These are phyloP conservation scores for Cercospora sp. DNA, from an alignment of 2,329 filamentous ascomycete species.

Conservation along the genomic window DNA sequence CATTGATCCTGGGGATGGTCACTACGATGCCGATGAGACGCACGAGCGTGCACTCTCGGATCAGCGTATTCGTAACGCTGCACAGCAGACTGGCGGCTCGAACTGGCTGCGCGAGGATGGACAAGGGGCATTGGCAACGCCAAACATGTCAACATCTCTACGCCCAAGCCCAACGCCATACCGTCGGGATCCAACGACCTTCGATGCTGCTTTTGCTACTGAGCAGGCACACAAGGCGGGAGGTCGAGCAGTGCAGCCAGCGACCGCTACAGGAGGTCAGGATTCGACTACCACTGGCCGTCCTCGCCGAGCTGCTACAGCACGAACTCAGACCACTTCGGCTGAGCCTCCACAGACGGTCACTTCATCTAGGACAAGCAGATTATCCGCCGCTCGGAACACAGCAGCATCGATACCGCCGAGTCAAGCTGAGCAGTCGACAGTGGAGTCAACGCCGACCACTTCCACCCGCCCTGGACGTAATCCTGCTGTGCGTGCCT, in stretches of 20 bases:
- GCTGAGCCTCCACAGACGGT: neutral
- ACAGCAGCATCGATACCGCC: too few species aligned
- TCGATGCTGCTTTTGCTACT: neutral
- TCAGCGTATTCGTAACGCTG: neutral
- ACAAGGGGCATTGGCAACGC: neutral
- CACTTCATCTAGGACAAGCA: too few species aligned
- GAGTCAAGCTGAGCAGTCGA: neutral
- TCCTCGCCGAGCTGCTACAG: neutral
- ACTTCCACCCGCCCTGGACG: neutral
- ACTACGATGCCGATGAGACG: neutral
- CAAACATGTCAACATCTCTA: neutral
- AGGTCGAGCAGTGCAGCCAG: neutral
- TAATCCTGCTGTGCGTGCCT: neutral
- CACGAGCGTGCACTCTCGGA: neutral
- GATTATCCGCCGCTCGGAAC: too few species aligned
- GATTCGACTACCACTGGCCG: neutral
- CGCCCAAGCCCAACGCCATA: neutral
- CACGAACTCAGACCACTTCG: too few species aligned
- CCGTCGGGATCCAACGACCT: neutral
- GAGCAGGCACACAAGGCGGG: neutral
- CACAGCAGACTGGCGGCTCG: neutral
- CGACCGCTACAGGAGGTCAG: neutral
- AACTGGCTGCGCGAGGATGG: neutral
- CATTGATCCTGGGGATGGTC: neutral
- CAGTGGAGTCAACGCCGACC: neutral